Evolutionary conservation across 2,329 filamentous ascomycete species (phyloP).

Genomic region (Apiospora sp.): DNA sequence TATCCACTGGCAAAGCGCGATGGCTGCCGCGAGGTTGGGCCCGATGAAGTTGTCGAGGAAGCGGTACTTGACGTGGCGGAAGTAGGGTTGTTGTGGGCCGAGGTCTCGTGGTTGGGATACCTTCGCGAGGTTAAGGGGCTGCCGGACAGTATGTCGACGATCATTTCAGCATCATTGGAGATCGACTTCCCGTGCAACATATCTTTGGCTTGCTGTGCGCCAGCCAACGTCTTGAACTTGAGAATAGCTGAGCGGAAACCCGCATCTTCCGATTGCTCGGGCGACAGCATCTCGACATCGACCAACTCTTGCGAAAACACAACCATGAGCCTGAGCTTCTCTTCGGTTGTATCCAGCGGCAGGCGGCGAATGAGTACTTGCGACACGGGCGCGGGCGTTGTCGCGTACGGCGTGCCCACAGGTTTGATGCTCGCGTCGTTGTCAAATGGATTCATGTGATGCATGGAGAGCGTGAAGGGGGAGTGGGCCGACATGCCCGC

Average conservation of each 20-base stretch:
- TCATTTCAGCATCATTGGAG: constrained; percentile 63
- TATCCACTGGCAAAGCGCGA: constrained; percentile 65
- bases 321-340: constrained; percentile 64
- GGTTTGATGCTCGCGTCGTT: constrained; percentile 50
- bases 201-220: constrained; percentile 63
- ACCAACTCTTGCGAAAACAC: constrained; percentile 65
- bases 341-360: constrained; percentile 60
- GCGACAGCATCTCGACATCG: constrained; percentile 58
- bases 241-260: constrained; percentile 61
- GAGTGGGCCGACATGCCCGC: constrained; percentile 42
- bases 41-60: constrained; percentile 54
- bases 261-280: constrained; percentile 57
- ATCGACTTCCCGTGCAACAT: constrained; percentile 65
- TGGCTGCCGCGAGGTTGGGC: constrained; percentile 58
- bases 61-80: constrained; percentile 51
- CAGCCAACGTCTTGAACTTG: constrained; percentile 59
- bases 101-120: constrained; percentile 58
- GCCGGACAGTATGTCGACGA: constrained; percentile 64
- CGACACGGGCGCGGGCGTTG: constrained; percentile 45
- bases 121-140: constrained; percentile 51
- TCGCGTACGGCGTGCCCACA: constrained; percentile 49
- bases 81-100: constrained; percentile 29
- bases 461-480: constrained; percentile 44
- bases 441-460: constrained; percentile 46
- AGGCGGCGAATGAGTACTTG: constrained; percentile 62